A percentile compares a stretch with the other conserved stretches of the same genome.
Evolutionary conservation across 2,329 filamentous ascomycete species (phyloP).

Genomic region (Ascochyta clinopodiicola): DNA sequence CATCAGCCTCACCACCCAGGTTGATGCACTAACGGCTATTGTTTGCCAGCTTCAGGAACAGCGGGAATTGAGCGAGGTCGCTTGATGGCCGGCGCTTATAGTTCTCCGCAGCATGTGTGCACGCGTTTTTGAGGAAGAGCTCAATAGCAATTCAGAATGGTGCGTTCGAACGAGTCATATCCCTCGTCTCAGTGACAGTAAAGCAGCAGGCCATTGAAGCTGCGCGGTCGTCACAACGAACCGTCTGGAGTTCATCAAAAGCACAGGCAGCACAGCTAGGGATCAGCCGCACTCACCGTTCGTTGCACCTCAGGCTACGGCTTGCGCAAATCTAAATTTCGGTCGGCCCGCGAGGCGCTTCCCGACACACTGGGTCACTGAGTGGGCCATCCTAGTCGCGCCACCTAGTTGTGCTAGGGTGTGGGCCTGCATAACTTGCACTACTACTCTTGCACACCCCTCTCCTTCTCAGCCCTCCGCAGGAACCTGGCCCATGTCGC

Average conservation of each 20-base stretch:
- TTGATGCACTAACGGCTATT: slow-evolving; percentile 50
- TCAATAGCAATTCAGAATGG: slow-evolving; percentile 3
- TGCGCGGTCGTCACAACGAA: background rate
- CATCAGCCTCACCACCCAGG: slow-evolving; percentile 47
- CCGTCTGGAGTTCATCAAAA: slow-evolving; percentile 8
- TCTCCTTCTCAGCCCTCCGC: slow-evolving; percentile 32
- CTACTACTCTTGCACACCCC: slow-evolving; percentile 24
- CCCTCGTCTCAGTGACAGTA: background rate
- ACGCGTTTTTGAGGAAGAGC: background rate
- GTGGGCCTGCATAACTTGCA: slow-evolving; percentile 23
- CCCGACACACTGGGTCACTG: slow-evolving; percentile 37
- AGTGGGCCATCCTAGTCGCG: slow-evolving; percentile 29
- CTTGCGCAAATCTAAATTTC: slow-evolving; percentile 37
- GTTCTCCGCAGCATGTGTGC: slow-evolving; percentile 26
- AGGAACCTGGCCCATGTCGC: slow-evolving; percentile 39
- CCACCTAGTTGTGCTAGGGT: slow-evolving; percentile 24
- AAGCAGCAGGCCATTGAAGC: background rate
- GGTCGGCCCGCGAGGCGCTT: slow-evolving; percentile 44
- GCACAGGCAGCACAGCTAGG: slow-evolving; percentile 8
- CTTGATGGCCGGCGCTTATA: slow-evolving; percentile 48
- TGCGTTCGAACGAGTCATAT: slow-evolving; percentile 1
- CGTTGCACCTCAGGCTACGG: slow-evolving; percentile 38
- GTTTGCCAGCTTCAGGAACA: slow-evolving; percentile 48
- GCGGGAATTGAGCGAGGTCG: slow-evolving; percentile 39
- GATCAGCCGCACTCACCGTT: slow-evolving; percentile 27